phyloP scores from a whole-genome alignment of 1,284 basidiomycete species.

The Cutaneotrichosporon cyanovorans region DNA sequence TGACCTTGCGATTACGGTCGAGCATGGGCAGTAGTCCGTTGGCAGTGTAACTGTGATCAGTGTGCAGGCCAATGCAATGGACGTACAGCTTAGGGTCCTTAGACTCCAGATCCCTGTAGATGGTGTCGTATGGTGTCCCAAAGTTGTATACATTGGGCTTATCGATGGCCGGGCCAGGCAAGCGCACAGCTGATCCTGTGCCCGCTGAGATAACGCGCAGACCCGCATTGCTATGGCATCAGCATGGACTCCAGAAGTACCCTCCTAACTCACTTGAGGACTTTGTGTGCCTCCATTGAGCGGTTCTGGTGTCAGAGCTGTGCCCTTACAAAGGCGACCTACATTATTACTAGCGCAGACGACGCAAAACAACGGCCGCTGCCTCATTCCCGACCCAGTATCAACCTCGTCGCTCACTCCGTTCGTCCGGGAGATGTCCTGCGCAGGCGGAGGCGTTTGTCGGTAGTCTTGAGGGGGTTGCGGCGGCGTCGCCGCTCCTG shows the following conservation, averaged over 20 bases:
- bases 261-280: slow-evolving; percentile 68
- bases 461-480: slow-evolving; percentile 1
- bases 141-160: slow-evolving; percentile 97
- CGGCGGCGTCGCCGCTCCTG: not conserved
- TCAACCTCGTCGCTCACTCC: slow-evolving; percentile 9
- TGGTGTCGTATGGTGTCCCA: slow-evolving; percentile 95
- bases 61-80: not conserved
- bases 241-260: not conserved
- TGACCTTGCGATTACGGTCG: slow-evolving; percentile 88
- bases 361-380: slow-evolving; percentile 81
- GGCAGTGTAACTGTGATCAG: slow-evolving; percentile 65
- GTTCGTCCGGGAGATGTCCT: slow-evolving; percentile 2
- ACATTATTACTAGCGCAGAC: slow-evolving; percentile 98
- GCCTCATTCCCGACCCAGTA: slow-evolving; percentile 12
- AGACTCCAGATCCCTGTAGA: slow-evolving; percentile 81
- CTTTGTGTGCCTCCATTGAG: slow-evolving; percentile 96
- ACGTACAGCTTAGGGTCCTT: slow-evolving; percentile 81
- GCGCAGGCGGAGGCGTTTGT: slow-evolving; percentile 1
- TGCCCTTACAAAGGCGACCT: slow-evolving; percentile 26
- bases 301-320: slow-evolving; percentile 64
- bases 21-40: slow-evolving; percentile 97
- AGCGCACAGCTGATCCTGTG: slow-evolving; percentile 90
- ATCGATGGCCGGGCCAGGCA: slow-evolving; percentile 93
- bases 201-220: slow-evolving; percentile 88
- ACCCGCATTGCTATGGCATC: slow-evolving; percentile 58